A percentile compares a stretch with the other conserved stretches of the same genome.
phyloP scores from a whole-genome alignment of 2,329 filamentous ascomycete species.

The Beauveria sp. region DNA sequence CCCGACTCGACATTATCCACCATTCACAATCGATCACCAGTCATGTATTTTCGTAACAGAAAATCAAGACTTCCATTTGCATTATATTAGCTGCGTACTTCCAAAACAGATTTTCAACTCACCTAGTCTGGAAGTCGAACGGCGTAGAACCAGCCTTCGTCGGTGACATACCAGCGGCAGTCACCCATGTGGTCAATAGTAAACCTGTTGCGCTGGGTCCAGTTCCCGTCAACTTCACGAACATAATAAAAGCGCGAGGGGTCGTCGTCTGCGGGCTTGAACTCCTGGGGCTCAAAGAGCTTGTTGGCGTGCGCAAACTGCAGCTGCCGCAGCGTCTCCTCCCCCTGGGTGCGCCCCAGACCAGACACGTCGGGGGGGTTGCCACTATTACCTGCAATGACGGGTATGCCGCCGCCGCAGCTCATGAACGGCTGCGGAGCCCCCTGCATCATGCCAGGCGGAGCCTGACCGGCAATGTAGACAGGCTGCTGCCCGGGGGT shows the following conservation, averaged over 20 bases:
- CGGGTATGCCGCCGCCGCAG: conserved; percentile 18
- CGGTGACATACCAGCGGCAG: conserved; percentile 51
- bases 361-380: conserved; percentile 43
- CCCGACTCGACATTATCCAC: background rate
- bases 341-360: conserved; percentile 41
- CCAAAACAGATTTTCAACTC: background rate
- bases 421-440: conserved; percentile 8
- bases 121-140: conserved; percentile 39
- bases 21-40: background rate
- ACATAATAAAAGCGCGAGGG: conserved; percentile 53
- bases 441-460: background rate
- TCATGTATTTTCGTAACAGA: background rate
- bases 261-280: conserved; percentile 55
- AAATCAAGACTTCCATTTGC: background rate
- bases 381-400: conserved; percentile 35
- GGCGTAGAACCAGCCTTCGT: conserved; percentile 54
- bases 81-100: background rate
- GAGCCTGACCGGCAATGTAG: conserved; percentile 21
- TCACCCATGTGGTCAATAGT: conserved; percentile 52
- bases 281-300: conserved; percentile 51
- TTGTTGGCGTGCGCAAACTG: conserved; percentile 42
- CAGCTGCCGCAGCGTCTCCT: conserved; percentile 39
- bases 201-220: conserved; percentile 50
- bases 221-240: conserved; percentile 53
- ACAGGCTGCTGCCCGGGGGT: conserved; percentile 21